Percentiles rank a stretch among this genome's conserved stretches.
Conservation (phyloP, 371 early-diverging fungal species). For the Mortierella sp. region DNA sequence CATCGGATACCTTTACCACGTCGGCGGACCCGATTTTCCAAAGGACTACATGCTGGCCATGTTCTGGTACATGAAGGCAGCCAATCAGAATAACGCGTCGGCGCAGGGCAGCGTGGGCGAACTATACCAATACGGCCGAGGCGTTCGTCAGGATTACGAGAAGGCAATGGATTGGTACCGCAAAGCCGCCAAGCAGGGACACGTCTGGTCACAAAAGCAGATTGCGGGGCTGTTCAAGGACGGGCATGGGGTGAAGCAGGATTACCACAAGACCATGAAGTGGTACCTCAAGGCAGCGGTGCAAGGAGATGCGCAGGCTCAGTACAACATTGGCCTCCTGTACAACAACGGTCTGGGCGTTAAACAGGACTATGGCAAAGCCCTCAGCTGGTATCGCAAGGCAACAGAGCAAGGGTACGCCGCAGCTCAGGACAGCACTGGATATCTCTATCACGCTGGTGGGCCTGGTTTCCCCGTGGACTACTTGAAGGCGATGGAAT, state of each 20-base stretch:
- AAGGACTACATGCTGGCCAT: conserved; percentile 68
- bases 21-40: conserved; percentile 10
- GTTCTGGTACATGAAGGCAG: conserved; percentile 73
- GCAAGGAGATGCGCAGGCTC: background rate
- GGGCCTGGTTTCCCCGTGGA: conserved; percentile 70
- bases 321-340: conserved; percentile 5
- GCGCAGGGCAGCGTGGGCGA: conserved; percentile 81
- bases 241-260: conserved; percentile 66
- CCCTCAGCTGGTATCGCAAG: conserved; percentile 52
- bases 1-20: background rate
- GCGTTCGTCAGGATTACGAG: conserved; percentile 62
- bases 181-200: conserved; percentile 68
- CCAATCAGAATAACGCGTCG: conserved; percentile 72
- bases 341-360: background rate
- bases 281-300: conserved; percentile 10
- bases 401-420: conserved; percentile 66
- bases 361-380: background rate
- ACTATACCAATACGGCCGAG: conserved; percentile 78
- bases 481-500: conserved; percentile 62
- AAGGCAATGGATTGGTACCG: conserved; percentile 71
- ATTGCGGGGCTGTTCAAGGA: conserved; percentile 75
- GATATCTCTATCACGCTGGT: conserved; percentile 24
- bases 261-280: background rate
- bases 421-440: conserved; percentile 23
- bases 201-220: conserved; percentile 72